Evolutionary conservation across 1,284 basidiomycete genomes (phyloP).

Genomic region (Rhodotorula sp.): DNA sequence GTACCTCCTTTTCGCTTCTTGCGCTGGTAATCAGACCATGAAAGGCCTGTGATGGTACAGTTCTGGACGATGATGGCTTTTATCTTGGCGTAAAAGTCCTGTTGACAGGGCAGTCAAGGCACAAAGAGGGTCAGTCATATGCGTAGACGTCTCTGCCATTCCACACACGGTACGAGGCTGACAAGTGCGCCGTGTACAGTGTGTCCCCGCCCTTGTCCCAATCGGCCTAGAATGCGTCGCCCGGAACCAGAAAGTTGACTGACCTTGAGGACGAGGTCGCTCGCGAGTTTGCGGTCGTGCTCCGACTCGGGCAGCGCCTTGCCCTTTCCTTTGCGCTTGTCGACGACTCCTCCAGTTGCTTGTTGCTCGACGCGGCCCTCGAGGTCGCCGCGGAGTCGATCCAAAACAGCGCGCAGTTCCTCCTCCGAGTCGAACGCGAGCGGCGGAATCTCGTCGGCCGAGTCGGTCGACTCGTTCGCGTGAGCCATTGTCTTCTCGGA

Average conservation of each 20-base stretch:
- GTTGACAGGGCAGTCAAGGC: background rate
- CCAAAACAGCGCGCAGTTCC: constrained; percentile 25
- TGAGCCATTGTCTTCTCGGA: background rate
- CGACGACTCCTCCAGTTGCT: background rate
- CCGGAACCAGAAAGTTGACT: background rate
- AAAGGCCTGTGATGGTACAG: constrained; percentile 26
- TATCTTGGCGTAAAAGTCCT: constrained; percentile 33
- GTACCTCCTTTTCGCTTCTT: constrained; percentile 16
- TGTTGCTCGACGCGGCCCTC: background rate
- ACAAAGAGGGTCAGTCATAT: background rate
- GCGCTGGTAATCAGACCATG: constrained; percentile 16
- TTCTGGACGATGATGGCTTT: constrained; percentile 22
- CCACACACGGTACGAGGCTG: no score
- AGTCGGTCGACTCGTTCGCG: background rate
- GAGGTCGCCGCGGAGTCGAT: constrained; percentile 18
- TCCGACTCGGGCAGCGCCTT: background rate
- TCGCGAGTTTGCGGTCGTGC: constrained; percentile 3
- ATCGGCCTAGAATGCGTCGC: no score
- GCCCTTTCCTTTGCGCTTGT: constrained; percentile 6
- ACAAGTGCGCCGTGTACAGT: no score
- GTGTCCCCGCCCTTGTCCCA: no score
- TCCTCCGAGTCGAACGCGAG: constrained; percentile 29
- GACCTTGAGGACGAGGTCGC: constrained; percentile 30
- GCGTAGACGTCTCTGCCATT: no score
- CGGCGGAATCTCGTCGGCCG: constrained; percentile 22